Conservation (phyloP, 345 rosid species). For the Syzygium grande region DNA sequence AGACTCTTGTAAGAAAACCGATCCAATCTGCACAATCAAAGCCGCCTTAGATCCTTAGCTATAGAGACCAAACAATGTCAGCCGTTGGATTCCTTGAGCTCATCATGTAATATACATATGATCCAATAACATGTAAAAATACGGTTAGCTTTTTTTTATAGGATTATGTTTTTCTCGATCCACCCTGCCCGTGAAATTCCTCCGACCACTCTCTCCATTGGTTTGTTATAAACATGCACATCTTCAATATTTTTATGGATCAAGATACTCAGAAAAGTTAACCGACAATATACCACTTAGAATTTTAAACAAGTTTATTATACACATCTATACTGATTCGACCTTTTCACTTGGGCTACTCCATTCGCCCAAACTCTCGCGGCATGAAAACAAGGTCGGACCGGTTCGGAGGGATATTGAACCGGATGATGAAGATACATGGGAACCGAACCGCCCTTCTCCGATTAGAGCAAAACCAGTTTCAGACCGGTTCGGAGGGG, state of each 20-base stretch:
- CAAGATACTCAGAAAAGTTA: accelerated
- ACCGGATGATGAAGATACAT: background rate
- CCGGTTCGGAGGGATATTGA: background rate
- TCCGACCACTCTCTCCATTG: accelerated
- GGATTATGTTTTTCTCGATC: accelerated
- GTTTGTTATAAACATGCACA: background rate
- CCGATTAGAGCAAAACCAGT: background rate
- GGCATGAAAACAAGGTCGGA: background rate
- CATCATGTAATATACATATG: background rate
- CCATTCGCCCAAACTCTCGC: background rate
- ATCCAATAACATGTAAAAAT: background rate
- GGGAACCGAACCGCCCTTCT: background rate
- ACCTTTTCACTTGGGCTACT: background rate
- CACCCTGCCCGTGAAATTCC: accelerated
- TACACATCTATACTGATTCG: too few species aligned
- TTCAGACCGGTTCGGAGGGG: background rate
- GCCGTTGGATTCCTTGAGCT: background rate
- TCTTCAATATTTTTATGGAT: background rate
- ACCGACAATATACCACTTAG: too few species aligned
- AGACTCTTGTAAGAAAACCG: background rate
- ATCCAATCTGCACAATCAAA: background rate
- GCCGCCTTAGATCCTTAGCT: background rate
- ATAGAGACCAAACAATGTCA: background rate
- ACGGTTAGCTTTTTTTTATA: background rate
- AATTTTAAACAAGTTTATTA: too few species aligned